Evolutionary conservation across 208 protist species (phyloP).

Genomic region (Porcisia deanei): DNA sequence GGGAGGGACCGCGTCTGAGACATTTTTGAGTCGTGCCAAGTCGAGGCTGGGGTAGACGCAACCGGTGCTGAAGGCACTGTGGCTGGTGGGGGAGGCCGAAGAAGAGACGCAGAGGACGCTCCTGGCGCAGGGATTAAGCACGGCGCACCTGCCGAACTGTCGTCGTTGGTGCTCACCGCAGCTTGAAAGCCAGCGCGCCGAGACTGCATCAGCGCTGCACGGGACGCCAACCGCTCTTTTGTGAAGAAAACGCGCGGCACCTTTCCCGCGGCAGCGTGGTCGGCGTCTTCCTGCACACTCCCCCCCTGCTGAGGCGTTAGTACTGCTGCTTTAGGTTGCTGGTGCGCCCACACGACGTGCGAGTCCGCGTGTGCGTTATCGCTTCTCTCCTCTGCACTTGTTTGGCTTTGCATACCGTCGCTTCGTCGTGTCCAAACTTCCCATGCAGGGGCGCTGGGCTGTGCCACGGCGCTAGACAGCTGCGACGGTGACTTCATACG

Average conservation of each 20-base stretch:
- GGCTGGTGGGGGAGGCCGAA: not conserved
- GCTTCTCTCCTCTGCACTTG: not conserved
- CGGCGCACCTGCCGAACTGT: not conserved
- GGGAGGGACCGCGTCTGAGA: not conserved
- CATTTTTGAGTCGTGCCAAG: not conserved
- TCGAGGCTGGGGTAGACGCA: not conserved
- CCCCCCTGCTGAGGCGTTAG: not conserved
- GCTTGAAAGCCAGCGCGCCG: constrained; percentile 9
- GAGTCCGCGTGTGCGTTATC: not conserved
- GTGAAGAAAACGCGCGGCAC: constrained; percentile 31
- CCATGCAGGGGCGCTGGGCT: constrained; percentile 7
- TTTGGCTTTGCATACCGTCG: not conserved
- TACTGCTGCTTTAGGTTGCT: not conserved
- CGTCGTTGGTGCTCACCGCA: not conserved
- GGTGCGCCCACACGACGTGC: not conserved
- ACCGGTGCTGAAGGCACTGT: not conserved
- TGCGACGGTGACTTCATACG: constrained; percentile 3
- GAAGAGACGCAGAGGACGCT: constrained; percentile 1
- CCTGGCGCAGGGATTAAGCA: not conserved
- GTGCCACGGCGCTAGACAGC: not conserved
- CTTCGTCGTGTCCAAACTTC: constrained; percentile 12
- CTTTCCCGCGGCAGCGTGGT: not conserved
- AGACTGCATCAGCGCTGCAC: constrained; percentile 27
- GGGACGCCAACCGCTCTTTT: constrained; percentile 28
- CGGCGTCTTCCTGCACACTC: not conserved